Evolutionary conservation across 1,139 yeast genomes (phyloP).

Genomic region (Eremothecium sinecaudum): DNA sequence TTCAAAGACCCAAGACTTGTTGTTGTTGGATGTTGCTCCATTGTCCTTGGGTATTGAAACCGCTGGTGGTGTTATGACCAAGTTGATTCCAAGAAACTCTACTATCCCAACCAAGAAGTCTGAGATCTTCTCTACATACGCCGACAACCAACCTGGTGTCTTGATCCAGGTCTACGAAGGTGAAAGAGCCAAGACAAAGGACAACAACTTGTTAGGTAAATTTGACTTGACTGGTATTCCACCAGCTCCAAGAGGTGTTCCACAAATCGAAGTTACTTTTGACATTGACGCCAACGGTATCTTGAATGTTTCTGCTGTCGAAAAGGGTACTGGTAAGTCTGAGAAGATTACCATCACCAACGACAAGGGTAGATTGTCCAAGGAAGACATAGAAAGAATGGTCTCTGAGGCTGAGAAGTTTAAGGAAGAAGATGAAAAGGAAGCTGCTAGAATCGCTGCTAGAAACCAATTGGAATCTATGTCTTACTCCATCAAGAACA

Average conservation of each 20-base stretch:
- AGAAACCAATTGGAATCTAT: conserved; percentile 91
- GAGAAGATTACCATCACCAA: conserved; percentile 77
- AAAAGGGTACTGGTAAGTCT: conserved; percentile 80
- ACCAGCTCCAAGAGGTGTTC: conserved; percentile 95
- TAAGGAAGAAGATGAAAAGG: conserved; percentile 79
- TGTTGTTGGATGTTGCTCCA: conserved; percentile 82
- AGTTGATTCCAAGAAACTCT: conserved; percentile 85
- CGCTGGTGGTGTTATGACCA: conserved; percentile 92
- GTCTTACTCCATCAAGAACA: conserved; percentile 81
- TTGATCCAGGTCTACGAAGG: conserved; percentile 89
- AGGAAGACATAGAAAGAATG: conserved; percentile 93
- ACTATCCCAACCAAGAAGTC: conserved; percentile 91
- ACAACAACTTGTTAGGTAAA: conserved; percentile 89
- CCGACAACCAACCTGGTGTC: conserved; percentile 92
- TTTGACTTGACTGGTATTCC: conserved; percentile 88
- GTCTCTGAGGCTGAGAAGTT: conserved; percentile 83
- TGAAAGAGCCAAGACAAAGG: conserved; percentile 89
- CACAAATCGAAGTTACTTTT: conserved; percentile 88
- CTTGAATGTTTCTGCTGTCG: conserved; percentile 87
- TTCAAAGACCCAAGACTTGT: conserved; percentile 72
- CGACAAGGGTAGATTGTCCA: conserved; percentile 93
- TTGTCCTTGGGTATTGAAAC: conserved; percentile 88
- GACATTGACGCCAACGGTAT: conserved; percentile 91
- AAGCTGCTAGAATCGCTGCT: conserved; percentile 65
- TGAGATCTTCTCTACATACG: conserved; percentile 82